Base-by-base conservation (phyloP, 108 stramenopile species). In the Fragilaria radians region DNA sequence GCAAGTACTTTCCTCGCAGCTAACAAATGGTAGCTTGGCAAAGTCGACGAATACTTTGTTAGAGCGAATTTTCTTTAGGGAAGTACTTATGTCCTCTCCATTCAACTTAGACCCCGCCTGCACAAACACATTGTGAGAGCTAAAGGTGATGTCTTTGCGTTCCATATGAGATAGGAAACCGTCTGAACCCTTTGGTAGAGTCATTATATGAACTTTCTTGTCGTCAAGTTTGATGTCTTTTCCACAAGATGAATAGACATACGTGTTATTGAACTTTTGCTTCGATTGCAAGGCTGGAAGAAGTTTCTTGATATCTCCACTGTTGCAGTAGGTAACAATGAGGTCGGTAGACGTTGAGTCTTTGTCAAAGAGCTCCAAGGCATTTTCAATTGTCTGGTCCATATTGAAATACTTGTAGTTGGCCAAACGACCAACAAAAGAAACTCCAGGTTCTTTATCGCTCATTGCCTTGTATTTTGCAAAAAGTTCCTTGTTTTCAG, bases 361-460 rank as follows among this genome's bases (percentile, higher is more conserved):
- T 30, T 67, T 34, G 45, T 85, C 83, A 65, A 87, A 88, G 24
- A 92, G 30, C 54, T 83, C 82, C 50, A 92, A 66, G 4, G 91
- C 87, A 77, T 92, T 92, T 52, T 76, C 46, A 47, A 92, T 89
- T 9, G 85, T 82, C 57, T 86, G 66, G 57, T 92, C 91, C 91
- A 92, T 92, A 66, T 92, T 92, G 61, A 92, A 92, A 70, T 92
- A 92, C 58, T 89, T 92, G 63, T 92, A 92, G 73, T 82, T 87
- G 14, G 91, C 91, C 48, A 92, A 71, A 23, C 91, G 64, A 42
- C 91, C 91, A 32, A 89, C 91, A 70, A 92, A 92, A n/a, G 66
- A 67, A 25, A 92, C 87, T 24, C 78, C 76, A 28, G 63, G 32
- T 54, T 80, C 79, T 48, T 83, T 72, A 46, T 57, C 59, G 32